Percentiles rank a stretch among this genome's conserved stretches.
Conservation (phyloP, 345 rosid species). For the Arabis alpina region DNA sequence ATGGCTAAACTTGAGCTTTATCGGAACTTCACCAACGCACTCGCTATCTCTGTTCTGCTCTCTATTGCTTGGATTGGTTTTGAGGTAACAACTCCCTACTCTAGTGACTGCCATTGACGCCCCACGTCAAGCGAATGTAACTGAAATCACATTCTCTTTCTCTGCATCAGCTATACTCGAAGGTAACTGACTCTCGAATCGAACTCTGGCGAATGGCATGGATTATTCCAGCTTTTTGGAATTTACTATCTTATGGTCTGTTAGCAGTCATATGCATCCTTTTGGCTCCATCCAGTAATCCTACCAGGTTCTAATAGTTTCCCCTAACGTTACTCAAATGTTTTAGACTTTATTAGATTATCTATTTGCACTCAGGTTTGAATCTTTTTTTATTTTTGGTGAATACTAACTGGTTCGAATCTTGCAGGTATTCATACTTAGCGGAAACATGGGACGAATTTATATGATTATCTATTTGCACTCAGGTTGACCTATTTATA, state of each 20-base stretch:
- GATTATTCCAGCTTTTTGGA: conserved; percentile 97
- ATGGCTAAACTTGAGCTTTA: conserved; percentile 87
- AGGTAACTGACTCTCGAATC: conserved; percentile 81
- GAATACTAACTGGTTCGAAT: background rate
- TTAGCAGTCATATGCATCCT: conserved; percentile 80
- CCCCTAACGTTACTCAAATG: background rate
- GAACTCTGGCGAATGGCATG: conserved; percentile 93
- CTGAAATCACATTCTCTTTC: conserved; percentile 25
- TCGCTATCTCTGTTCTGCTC: conserved; percentile 80
- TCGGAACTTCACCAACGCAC: conserved; percentile 85
- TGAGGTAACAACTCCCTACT: conserved; percentile 60
- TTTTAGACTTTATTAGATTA: background rate
- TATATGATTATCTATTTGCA: too few relatives aligned
- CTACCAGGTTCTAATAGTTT: conserved; percentile 67
- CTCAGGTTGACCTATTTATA: too few relatives aligned
- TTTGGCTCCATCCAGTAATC: conserved; percentile 95
- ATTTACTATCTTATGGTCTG: conserved; percentile 67
- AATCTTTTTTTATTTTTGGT: too few relatives aligned
- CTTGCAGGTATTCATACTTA: conserved; percentile 70
- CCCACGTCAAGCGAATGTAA: conserved; percentile 15
- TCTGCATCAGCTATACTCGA: conserved; percentile 78
- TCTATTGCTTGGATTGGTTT: conserved; percentile 99
- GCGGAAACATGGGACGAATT: conserved; percentile 74
- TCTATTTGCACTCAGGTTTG: background rate
- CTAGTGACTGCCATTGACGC: background rate